Conservation (phyloP, 768 basidiomycete genomes). For the Podaxis sp. region DNA sequence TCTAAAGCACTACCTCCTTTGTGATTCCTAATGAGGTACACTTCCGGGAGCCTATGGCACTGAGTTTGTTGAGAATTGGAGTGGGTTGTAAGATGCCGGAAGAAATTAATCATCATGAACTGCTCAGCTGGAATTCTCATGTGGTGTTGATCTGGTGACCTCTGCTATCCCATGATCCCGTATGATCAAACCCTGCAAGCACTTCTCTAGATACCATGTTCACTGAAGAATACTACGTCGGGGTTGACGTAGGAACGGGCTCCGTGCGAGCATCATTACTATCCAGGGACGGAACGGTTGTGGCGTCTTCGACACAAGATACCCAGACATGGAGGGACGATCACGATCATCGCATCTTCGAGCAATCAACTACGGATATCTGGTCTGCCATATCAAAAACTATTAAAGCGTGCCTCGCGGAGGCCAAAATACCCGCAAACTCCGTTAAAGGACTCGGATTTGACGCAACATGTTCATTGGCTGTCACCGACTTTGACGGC, state of each 20-base stretch:
- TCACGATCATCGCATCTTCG: slow-evolving; percentile 88
- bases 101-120: no score
- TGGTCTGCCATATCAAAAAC: slow-evolving; percentile 70
- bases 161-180: slow-evolving; percentile 9
- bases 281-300: slow-evolving; percentile 61
- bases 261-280: slow-evolving; percentile 89
- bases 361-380: slow-evolving; percentile 91
- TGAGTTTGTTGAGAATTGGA: not conserved
- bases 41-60: no score
- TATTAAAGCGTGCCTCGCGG: slow-evolving; percentile 60
- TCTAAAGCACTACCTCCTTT: not conserved
- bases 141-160: slow-evolving; percentile 10
- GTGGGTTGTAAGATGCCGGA: not conserved
- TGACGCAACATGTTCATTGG: slow-evolving; percentile 96
- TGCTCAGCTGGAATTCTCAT: not conserved
- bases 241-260: slow-evolving; percentile 89
- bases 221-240: slow-evolving; percentile 56
- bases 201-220: slow-evolving; percentile 30
- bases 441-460: slow-evolving; percentile 86
- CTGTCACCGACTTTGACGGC: slow-evolving; percentile 76
- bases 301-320: slow-evolving; percentile 77
- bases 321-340: slow-evolving; percentile 87
- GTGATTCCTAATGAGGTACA: not conserved
- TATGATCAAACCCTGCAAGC: not conserved
- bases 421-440: slow-evolving; percentile 42